Evolutionary conservation across 176 grass and related monocot species (phyloP).

Genomic region (Guadua angustifolia): DNA sequence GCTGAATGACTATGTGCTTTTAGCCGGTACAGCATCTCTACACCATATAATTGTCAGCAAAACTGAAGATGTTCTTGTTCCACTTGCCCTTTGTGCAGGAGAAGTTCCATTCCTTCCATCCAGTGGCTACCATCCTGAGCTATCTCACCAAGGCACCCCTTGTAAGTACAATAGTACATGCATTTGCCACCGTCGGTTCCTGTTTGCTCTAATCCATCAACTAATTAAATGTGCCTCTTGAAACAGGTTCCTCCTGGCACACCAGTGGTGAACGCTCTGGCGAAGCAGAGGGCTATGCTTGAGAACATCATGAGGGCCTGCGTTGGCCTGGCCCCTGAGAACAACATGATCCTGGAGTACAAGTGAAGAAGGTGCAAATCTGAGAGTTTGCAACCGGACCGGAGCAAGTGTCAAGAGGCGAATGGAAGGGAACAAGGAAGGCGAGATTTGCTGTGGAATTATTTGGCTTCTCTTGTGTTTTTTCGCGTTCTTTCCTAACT

Average conservation of each 20-base stretch:
- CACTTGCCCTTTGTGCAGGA: constrained; percentile 51
- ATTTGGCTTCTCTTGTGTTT: constrained; percentile 41
- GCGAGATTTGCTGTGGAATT: constrained; percentile 28
- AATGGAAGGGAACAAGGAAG: constrained; percentile 35
- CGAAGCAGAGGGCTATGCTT: constrained; percentile 97
- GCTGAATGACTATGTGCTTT: background rate
- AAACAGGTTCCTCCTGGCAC: constrained; percentile 90
- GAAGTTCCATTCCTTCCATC: constrained; percentile 98
- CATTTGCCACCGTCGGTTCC: background rate
- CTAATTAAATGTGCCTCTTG: background rate
- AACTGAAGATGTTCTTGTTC: background rate
- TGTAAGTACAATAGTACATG: constrained; percentile 63
- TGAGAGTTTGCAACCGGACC: background rate
- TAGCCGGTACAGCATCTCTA: background rate
- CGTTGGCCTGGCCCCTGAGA: constrained; percentile 87
- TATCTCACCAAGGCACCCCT: constrained; percentile 98
- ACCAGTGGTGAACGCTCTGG: constrained; percentile 90
- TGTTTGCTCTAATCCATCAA: background rate
- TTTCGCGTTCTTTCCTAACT: constrained; percentile 40
- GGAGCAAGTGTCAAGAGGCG: background rate
- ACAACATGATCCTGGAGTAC: constrained; percentile 97
- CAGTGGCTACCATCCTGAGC: constrained; percentile 90
- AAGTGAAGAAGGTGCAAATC: constrained; percentile 56
- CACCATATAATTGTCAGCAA: background rate
- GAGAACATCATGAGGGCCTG: constrained; percentile 99